Base-by-base conservation (phyloP, 2,329 filamentous ascomycete genomes). In the Fusarium compactum region DNA sequence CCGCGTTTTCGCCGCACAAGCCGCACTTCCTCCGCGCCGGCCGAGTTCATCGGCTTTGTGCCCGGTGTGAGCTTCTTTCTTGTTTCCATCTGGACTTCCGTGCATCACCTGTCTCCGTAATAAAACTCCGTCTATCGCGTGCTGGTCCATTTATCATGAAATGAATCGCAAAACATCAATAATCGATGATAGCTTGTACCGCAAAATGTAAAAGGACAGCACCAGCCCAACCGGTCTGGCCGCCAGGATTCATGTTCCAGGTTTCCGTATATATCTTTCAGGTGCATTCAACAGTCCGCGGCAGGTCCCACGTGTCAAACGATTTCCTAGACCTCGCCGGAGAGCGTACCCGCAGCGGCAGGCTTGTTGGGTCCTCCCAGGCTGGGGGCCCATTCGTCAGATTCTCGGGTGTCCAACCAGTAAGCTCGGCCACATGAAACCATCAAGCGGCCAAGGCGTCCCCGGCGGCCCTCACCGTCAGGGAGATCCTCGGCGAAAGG, bases 401-500 rank as follows among this genome's bases (percentile, higher is more conserved):
- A 85, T 62, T 87, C 88, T 60, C 88, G 81, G 57, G 88, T 88
- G 65, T 92, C 92, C 18, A 97, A 83, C 94, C 95, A 98, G 82
- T 97, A 98, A 61, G 85, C 86, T 70, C 87, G 88, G 41, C 92
- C 92, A 25, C 93, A 84, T 12, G 86, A 86, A 29, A 97, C 85
- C 92, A 98, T 92, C 32, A 87, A 77, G 54, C 95, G 87, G n/a
- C 94, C 95, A 14, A 97, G 76, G 74, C 89, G 90, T 34, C 94
- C 95, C 78, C 87, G 87, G 88, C 92, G 94, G 20, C 94, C 94
- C 67, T 91, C 86, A 14, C 94, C 93, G 59, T 93, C 90, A n/a
- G 91, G 89, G 46, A 89, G 87, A 54, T 88, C 89, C 32, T 83
- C 81, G 0, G 88, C 87, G 80, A 97, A 97, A 0, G 85, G 93